Conservation (phyloP, 768 basidiomycete genomes). For the Agrocybe chaxingu region DNA sequence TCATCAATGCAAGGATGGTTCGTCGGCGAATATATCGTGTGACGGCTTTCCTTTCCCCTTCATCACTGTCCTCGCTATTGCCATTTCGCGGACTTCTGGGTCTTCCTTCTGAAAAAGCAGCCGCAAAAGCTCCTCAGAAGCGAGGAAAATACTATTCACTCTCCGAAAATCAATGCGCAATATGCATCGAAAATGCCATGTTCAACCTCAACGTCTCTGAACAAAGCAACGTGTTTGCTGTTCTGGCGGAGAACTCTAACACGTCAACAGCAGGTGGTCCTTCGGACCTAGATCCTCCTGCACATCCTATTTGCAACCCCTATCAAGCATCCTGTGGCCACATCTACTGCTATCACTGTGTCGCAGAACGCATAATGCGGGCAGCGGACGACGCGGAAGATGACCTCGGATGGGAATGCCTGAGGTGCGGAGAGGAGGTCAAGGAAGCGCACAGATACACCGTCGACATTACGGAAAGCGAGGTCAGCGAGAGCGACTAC, state of each 20-base stretch:
- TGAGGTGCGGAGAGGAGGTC: conserved; percentile 72
- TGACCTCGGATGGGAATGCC: conserved; percentile 71
- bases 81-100: conserved; percentile 17
- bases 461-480: conserved; percentile 39
- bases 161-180: conserved; percentile 77
- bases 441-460: conserved; percentile 59
- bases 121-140: conserved; percentile 16
- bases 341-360: conserved; percentile 91
- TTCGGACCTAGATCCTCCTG: conserved; percentile 37
- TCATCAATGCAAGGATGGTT: conserved; percentile 67
- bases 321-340: conserved; percentile 85
- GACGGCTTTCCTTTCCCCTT: conserved; percentile 25
- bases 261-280: conserved; percentile 16
- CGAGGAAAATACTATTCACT: conserved; percentile 70
- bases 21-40: conserved; percentile 52
- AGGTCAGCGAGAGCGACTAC: conserved; percentile 48
- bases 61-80: conserved; percentile 26
- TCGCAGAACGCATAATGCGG: conserved; percentile 78
- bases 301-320: conserved; percentile 72
- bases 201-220: conserved; percentile 57
- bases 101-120: not conserved
- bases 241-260: conserved; percentile 23
- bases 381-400: conserved; percentile 63
- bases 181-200: conserved; percentile 79
- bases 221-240: conserved; percentile 45